These are phyloP conservation scores for Tetracladium marchalianum DNA, from an alignment of 495 filamentous ascomycete genomes.

Conservation along the genomic window DNA sequence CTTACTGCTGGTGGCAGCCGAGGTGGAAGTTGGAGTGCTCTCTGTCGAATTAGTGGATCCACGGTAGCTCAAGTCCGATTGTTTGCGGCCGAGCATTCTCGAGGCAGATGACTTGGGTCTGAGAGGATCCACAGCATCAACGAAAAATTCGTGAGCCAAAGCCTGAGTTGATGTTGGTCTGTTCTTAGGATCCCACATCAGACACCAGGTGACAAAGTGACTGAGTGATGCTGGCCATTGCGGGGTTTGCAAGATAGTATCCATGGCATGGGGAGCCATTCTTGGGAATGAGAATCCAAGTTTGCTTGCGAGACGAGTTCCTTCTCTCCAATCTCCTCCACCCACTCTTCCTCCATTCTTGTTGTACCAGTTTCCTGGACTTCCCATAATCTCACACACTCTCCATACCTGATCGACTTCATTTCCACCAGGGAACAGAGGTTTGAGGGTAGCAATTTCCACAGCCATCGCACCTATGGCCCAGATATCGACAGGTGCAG, in stretches of 20 bases:
- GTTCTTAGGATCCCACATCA: slow-evolving; percentile 98
- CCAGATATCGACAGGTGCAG: slow-evolving; percentile 98
- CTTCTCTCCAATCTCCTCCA: slow-evolving; percentile 97
- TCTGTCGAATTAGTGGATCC: slow-evolving; percentile 57
- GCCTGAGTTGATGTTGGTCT: slow-evolving; percentile 93
- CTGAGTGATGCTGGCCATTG: slow-evolving; percentile 86
- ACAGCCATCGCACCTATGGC: slow-evolving; percentile 99
- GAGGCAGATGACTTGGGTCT: slow-evolving; percentile 86
- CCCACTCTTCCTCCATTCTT: slow-evolving; percentile 80
- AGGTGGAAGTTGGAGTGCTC: slow-evolving; percentile 46
- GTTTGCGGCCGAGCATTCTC: slow-evolving; percentile 74
- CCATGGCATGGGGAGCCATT: slow-evolving; percentile 98
- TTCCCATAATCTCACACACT: slow-evolving; percentile 99
- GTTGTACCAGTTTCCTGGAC: slow-evolving; percentile 95
- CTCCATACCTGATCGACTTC: slow-evolving; percentile 99
- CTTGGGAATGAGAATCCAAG: slow-evolving; percentile 98
- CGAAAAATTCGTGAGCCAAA: slow-evolving; percentile 87
- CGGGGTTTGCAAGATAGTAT: slow-evolving; percentile 78
- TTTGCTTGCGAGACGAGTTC: slow-evolving; percentile 83
- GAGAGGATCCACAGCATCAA: slow-evolving; percentile 88
- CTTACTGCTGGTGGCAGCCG: slow-evolving; percentile 37
- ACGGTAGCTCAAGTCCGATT: slow-evolving; percentile 62
- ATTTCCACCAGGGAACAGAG: slow-evolving; percentile 93
- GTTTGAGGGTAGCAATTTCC: slow-evolving; percentile 94
- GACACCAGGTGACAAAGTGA: slow-evolving; percentile 94